Evolutionary conservation across 306 rosid species (phyloP), one percentile per base, ranked within the genome.

Genomic region (Lathyrus oleraceus): DNA sequence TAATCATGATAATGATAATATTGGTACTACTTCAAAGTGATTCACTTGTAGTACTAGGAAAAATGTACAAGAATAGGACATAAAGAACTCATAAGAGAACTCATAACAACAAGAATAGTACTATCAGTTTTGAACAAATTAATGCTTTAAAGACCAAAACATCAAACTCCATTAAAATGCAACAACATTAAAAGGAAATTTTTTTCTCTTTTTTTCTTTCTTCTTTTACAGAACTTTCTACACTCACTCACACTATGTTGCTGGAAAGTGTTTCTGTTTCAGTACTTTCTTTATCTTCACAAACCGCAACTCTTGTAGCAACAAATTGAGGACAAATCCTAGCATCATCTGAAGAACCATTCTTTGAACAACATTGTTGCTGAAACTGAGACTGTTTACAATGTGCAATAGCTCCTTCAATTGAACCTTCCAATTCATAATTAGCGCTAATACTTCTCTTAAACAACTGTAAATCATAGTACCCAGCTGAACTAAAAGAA

Each of bases 371-470:
- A 43, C 38, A 56, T 23, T 63, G 79, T 47, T 78, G 83, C 61
- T 87, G 95, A 49, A 38, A 17, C 57, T 51, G 52, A 47, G 95
- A 90, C 83, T 77, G 83, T 72, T 91, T 94, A 67, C 99, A 94
- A 71, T 94, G 91, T 42, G 99, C 99, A 68, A 94, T 94, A 42
- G 99, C 99, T 67, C 92, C 99, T 69, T 94, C 91, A 71, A 94
- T 70, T 59, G 97, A 90, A 78, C 75, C 42, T 72, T 94, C 98
- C 17, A 75, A 59, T 60, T 94, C 99, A 47, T 78, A 87, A 74
- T 77, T 84, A 15, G 90, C 88, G 70, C 92, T 90, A 72, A 76
- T 80, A 42, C 92, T 88, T 66, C 97, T 86, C 85, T 84, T 91
- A 49, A 91, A 81, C 58, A 71, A 42, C 30, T 85, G 95, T 39